These are phyloP conservation scores for Mucor racemosus DNA, from an alignment of 371 early-diverging fungal genomes.

Conservation along the genomic window DNA sequence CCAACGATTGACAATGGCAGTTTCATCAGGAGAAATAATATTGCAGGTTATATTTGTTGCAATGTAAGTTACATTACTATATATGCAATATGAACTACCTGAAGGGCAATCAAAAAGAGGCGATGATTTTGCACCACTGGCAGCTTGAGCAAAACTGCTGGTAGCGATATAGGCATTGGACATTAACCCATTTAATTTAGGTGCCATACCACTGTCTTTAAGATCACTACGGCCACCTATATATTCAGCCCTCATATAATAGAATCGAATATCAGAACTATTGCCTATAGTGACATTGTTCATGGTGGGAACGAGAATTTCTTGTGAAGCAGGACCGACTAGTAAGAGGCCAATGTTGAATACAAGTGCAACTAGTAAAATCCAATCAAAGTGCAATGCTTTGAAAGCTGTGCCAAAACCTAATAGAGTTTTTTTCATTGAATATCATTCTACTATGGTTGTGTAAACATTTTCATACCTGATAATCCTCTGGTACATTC, in stretches of 20 bases:
- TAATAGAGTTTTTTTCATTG: background rate
- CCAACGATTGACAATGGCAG: constrained; percentile 16
- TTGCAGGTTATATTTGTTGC: constrained; percentile 16
- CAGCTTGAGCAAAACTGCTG: constrained; percentile 17
- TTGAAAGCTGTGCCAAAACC: constrained; percentile 23
- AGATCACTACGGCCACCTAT: constrained; percentile 7
- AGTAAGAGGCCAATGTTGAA: constrained; percentile 34
- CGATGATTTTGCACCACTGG: background rate
- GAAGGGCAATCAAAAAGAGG: constrained; percentile 15
- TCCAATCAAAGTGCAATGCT: constrained; percentile 22
- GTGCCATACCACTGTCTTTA: background rate
- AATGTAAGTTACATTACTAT: constrained; percentile 9
- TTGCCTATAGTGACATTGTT: background rate
- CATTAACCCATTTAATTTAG: constrained; percentile 12
- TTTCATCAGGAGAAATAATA: constrained; percentile 10
- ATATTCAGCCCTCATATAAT: background rate
- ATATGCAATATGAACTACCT: constrained; percentile 3
- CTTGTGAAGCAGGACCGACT: constrained; percentile 29
- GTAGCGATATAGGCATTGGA: constrained; percentile 12
- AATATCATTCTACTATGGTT: background rate
- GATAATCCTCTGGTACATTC: constrained; percentile 36
- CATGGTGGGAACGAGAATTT: constrained; percentile 10
- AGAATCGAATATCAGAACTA: background rate
- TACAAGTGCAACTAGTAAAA: constrained; percentile 27
- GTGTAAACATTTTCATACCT: constrained; percentile 8